Percentiles rank a stretch among this genome's conserved stretches.
Conservation (phyloP, 2,329 filamentous ascomycete species). For the Hymenoscyphus infarciens region DNA sequence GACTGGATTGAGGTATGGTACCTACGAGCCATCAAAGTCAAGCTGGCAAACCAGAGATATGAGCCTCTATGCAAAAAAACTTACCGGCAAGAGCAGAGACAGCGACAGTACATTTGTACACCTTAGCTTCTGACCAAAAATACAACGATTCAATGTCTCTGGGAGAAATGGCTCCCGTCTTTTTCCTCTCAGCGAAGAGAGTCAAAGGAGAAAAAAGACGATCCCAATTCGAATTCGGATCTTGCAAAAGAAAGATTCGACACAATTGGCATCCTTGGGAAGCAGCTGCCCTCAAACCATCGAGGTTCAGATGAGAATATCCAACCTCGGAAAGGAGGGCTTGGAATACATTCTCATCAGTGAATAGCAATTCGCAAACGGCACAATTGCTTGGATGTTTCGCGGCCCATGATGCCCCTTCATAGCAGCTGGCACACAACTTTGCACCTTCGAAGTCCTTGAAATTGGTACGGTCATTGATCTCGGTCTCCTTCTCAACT, state of each 20-base stretch:
- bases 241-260: conserved; percentile 14
- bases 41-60: not conserved
- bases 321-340: conserved; percentile 7
- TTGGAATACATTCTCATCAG: not conserved
- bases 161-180: not conserved
- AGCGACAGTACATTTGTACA: conserved; percentile 9
- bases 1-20: not conserved
- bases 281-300: not conserved
- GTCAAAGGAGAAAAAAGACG: not conserved
- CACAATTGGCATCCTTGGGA: conserved; percentile 13
- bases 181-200: conserved; percentile 5
- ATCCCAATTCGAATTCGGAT: conserved; percentile 8
- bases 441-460: conserved; percentile 9
- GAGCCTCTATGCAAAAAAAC: not conserved
- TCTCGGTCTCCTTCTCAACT: not conserved
- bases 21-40: not conserved
- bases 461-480: not conserved
- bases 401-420: conserved; percentile 1
- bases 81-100: conserved; percentile 10
- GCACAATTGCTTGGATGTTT: conserved; percentile 3
- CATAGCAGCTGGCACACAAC: conserved; percentile 1
- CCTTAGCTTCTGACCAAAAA: conserved; percentile 7
- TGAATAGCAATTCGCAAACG: conserved; percentile 6
- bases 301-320: not conserved
- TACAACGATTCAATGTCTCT: conserved; percentile 13